These are phyloP conservation scores for Fragaria nilgerrensis DNA, from an alignment of 306 rosid genomes.

Conservation along the genomic window DNA sequence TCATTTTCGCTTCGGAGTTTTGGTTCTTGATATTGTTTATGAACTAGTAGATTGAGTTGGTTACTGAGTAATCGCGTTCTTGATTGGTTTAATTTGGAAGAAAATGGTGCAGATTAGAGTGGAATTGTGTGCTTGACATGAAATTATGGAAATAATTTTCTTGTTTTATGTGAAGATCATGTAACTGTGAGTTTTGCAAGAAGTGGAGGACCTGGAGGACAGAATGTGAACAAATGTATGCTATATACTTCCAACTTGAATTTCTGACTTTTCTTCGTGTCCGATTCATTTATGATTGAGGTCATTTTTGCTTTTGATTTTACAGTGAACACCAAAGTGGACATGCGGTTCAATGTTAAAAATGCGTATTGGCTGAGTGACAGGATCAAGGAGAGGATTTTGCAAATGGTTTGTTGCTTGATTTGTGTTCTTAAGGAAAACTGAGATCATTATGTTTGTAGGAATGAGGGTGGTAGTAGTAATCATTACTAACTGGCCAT, in stretches of 20 bases:
- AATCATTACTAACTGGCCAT: background rate
- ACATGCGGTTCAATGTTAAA: conserved; percentile 89
- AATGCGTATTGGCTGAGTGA: conserved; percentile 79
- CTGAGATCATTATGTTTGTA: background rate
- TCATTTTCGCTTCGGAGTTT: background rate
- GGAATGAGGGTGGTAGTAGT: background rate
- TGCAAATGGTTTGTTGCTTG: conserved; percentile 58
- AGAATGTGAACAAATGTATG: conserved; percentile 86
- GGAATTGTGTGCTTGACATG: background rate
- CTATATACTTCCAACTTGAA: background rate
- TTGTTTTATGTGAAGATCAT: conserved; percentile 45
- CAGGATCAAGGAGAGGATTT: conserved; percentile 74
- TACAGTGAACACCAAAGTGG: conserved; percentile 95
- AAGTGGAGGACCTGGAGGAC: conserved; percentile 99
- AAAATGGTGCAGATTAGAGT: background rate
- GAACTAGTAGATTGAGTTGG: background rate
- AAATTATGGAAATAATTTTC: background rate
- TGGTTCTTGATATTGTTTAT: background rate
- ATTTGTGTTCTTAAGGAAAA: background rate
- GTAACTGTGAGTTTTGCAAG: conserved; percentile 80
- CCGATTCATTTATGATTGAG: background rate
- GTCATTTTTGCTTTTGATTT: conserved; percentile 17
- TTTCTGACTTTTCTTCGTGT: background rate
- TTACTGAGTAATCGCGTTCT: background rate
- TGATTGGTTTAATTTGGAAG: background rate